Conservation (phyloP, 1,284 basidiomycete genomes). For the Albatrellus sp. region DNA sequence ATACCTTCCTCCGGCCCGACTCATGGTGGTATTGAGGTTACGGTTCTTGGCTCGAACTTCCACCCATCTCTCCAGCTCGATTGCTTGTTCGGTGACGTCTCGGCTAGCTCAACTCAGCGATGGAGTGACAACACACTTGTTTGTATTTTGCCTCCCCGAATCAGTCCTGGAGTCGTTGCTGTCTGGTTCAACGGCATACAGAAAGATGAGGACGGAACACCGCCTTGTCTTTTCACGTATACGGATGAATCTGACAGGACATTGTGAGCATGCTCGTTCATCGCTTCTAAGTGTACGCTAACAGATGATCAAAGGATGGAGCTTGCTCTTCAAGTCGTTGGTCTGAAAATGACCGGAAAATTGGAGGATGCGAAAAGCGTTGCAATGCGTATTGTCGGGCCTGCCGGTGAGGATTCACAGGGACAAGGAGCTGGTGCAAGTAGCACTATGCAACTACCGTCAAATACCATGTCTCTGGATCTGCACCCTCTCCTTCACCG, state of each 20-base stretch:
- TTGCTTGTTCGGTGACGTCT: conserved; percentile 80
- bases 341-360: conserved; percentile 92
- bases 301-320: conserved; percentile 61
- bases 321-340: conserved; percentile 87
- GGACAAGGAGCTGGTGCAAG: conserved; percentile 21
- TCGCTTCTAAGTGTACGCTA: conserved; percentile 5
- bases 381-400: conserved; percentile 74
- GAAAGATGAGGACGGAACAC: conserved; percentile 41
- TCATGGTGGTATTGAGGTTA: conserved; percentile 90
- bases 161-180: conserved; percentile 77
- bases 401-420: conserved; percentile 35
- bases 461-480: conserved; percentile 27
- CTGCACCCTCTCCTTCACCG: conserved; percentile 42
- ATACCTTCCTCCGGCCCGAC: conserved; percentile 90
- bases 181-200: conserved; percentile 75
- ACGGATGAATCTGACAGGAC: conserved; percentile 83
- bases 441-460: conserved; percentile 42
- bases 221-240: conserved; percentile 73
- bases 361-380: conserved; percentile 88
- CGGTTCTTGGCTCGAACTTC: conserved; percentile 87
- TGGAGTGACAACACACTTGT: conserved; percentile 94
- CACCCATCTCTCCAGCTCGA: conserved; percentile 54
- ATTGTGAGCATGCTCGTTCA: conserved; percentile 40
- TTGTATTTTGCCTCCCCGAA: conserved; percentile 81
- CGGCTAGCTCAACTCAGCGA: conserved; percentile 75